These are phyloP conservation scores for Berberis thunbergii DNA, from an alignment of 164 flowering plant genomes.

Conservation along the genomic window DNA sequence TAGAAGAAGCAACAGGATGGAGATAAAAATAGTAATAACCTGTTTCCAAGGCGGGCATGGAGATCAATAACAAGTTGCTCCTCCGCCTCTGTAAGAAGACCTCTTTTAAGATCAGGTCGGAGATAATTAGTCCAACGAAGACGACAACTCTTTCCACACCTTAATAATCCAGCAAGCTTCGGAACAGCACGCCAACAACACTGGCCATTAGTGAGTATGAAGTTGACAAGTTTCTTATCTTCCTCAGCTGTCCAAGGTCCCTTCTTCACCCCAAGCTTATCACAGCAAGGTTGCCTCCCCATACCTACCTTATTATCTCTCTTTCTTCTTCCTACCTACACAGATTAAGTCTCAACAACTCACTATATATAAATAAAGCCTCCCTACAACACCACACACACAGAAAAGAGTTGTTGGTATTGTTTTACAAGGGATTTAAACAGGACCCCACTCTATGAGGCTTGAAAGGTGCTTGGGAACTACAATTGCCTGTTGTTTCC, in stretches of 20 bases:
- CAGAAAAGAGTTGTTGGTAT: no score
- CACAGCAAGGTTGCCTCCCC: slow-evolving; percentile 96
- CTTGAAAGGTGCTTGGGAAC: slow-evolving; percentile 53
- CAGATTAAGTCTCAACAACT: no score
- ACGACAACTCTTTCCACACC: slow-evolving; percentile 91
- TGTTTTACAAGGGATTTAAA: no score
- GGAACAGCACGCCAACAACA: slow-evolving; percentile 95
- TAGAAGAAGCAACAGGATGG: background rate
- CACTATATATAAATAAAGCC: no score
- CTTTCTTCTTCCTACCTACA: no score
- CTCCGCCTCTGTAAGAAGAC: slow-evolving; percentile 69
- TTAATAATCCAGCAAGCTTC: slow-evolving; percentile 79
- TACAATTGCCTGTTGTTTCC: slow-evolving; percentile 23
- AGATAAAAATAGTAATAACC: slow-evolving; percentile 23
- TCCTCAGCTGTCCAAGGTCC: slow-evolving; percentile 99
- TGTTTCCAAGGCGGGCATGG: slow-evolving; percentile 84
- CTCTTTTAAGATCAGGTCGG: slow-evolving; percentile 82
- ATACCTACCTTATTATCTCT: slow-evolving; percentile 16
- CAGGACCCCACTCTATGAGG: slow-evolving; percentile 15
- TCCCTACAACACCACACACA: no score
- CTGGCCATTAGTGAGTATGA: slow-evolving; percentile 81
- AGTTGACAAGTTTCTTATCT: slow-evolving; percentile 83
- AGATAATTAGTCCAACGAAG: slow-evolving; percentile 94
- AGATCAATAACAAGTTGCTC: slow-evolving; percentile 83
- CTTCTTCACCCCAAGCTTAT: slow-evolving; percentile 87